These are phyloP conservation scores for Corrigiola litoralis DNA, from an alignment of 179 eudicot species.

Conservation along the genomic window DNA sequence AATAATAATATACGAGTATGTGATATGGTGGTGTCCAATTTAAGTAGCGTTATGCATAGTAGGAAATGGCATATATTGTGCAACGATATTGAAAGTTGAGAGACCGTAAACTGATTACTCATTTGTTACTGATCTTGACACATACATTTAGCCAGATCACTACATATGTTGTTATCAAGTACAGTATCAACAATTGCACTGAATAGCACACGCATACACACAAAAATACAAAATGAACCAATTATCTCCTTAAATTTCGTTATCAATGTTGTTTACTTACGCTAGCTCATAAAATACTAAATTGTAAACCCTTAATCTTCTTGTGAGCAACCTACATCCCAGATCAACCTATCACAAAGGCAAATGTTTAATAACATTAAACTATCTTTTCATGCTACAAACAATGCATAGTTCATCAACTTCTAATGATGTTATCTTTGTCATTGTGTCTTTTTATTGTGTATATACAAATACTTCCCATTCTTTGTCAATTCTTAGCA, in stretches of 20 bases:
- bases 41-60: too few species aligned
- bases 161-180: too few species aligned
- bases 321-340: constrained; percentile 41
- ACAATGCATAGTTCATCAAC: constrained; percentile 32
- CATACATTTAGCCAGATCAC: too few species aligned
- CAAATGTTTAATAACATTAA: constrained; percentile 17
- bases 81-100: too few species aligned
- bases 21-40: too few species aligned
- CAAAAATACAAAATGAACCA: too few species aligned
- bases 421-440: constrained; percentile 33
- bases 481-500: constrained; percentile 13
- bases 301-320: constrained; percentile 28
- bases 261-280: background rate
- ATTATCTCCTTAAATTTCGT: constrained; percentile 17
- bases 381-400: constrained; percentile 43
- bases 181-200: too few species aligned
- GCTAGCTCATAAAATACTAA: constrained; percentile 5
- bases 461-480: background rate
- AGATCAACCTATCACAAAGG: constrained; percentile 19
- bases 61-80: too few species aligned
- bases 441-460: constrained; percentile 17
- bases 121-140: too few species aligned
- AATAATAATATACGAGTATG: too few species aligned
- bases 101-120: too few species aligned
- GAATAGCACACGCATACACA: too few species aligned